Evolutionary conservation across 2,329 filamentous ascomycete genomes (phyloP), one percentile per base, ranked within the genome.

Genomic region (Aspergillus awamori): DNA sequence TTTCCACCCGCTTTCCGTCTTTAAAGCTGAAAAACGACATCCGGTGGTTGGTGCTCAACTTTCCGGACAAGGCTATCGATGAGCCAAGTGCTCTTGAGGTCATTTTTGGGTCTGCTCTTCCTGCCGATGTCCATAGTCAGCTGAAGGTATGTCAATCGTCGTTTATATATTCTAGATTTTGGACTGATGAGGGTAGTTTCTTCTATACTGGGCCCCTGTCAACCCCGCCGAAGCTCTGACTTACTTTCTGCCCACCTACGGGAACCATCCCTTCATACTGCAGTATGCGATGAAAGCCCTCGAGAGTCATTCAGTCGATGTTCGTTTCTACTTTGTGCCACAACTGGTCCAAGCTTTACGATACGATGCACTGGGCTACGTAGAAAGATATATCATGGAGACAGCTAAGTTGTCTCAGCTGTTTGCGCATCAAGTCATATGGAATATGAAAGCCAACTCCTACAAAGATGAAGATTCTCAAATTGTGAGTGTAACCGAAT

Each of bases 391-490:
- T 73, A 98, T 99, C 58, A 84, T 98, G 15, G 95, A 99, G 79
- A 97, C 96, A 0, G 95, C 93, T 1, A 94, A 96, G 70, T 93
- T 97, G 72, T 98, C 95, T n/a, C 95, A 98, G 76, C 81, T 98
- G 8, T 99, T 99, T 77, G 94, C 96, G 2, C 96, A 99, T 76
- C 95, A 99, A 72, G 98, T 99, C 67, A 99, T 99, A 73, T 99
- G 96, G 95, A 99, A 99, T 75, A 99, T 99, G 90, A 99, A 98
- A 76, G 95, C 95, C 33, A 99, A 99, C 76, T 91, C 93, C 1
- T 99, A 91, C 83, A 99, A 97, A 76, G 96, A 99, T 67, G 94
- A 99, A 70, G 92, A 97, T 67, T 93, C 90, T 13, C 87, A 90
- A 69, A 86, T 96, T 65, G 89, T 91, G 81, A 82, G 87, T 69